Evolutionary conservation across 2,329 filamentous ascomycete species (phyloP), one percentile per base, ranked within the genome.

Genomic region (Pezicula radicicola): DNA sequence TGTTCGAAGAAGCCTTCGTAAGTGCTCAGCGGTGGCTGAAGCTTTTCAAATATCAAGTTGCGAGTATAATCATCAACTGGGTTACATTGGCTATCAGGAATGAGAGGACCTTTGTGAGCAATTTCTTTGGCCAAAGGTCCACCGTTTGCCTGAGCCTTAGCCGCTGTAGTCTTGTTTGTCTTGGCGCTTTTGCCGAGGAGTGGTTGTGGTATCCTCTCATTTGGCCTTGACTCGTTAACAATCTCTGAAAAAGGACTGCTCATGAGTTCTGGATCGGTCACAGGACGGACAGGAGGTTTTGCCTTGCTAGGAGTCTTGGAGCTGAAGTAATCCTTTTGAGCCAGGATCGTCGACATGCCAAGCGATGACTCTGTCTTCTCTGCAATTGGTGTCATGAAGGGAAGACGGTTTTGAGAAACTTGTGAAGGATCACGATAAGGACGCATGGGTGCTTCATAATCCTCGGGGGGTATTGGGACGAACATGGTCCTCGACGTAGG

Each of bases 301-400:
- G 61, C 55, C 55, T 85, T 87, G 60, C 84, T 91, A 15, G 91
- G 91, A 4, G 91, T 95, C 71, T 94, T 96, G 46, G 83, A 79
- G 49, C 78, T 79, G 63, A 84, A 75, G 68, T 80, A 80, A 58
- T 79, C 79, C 68, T 81, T 80, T 60, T 75, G 75, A 50, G 76
- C 66, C 58, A 77, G 71, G 48, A 82, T 78, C 27, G 81, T 84
- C 4, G 81, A 80, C 40, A 87, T 72, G 35, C 87, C 87, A 5
- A 97, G 73, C 1, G 92, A 97, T 10, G 86, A 88, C 70, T 99
- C 94, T 0, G 94, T 99, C 62, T 91, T 86, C 70, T 99, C 94
- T 1, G 94, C 93, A 59, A 99, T 99, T 1, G 94, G 94, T 0
- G 94, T 99, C 94, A 99, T 97, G 68, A 97, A 99, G 3, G 93